phyloP scores from a whole-genome alignment of 495 filamentous ascomycete species.

The Aspergillus hancockii region DNA sequence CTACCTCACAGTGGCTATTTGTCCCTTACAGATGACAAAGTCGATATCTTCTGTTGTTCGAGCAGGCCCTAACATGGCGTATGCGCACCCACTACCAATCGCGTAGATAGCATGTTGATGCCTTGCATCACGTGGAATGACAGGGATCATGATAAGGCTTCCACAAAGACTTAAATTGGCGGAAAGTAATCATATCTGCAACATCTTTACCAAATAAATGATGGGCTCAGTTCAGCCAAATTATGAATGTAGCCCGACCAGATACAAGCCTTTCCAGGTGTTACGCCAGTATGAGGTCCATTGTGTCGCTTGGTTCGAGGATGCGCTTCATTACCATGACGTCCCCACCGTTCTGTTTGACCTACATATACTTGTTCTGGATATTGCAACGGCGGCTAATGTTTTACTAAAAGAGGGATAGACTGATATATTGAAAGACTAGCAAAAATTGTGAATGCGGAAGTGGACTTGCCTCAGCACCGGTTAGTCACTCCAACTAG shows the following conservation, averaged over 20 bases:
- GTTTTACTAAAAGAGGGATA: conserved; percentile 20
- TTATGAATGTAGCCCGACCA: not conserved
- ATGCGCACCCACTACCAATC: not conserved
- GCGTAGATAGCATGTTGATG: not conserved
- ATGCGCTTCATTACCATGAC: conserved; percentile 26
- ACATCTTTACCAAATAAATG: not conserved
- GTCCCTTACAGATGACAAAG: not conserved
- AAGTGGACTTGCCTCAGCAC: conserved; percentile 15
- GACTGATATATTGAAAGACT: conserved; percentile 16
- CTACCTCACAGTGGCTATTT: not conserved
- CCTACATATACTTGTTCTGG: conserved; percentile 26
- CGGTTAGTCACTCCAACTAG: conserved; percentile 18
- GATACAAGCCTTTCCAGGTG: conserved; percentile 3
- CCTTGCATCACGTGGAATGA: conserved; percentile 1
- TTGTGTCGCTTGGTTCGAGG: conserved; percentile 28
- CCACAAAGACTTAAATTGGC: not conserved
- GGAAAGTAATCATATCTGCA: not conserved
- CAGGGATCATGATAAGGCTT: not conserved
- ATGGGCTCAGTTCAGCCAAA: not conserved
- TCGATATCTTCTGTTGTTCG: not conserved
- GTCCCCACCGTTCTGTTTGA: conserved; percentile 30
- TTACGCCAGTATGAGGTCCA: conserved; percentile 7
- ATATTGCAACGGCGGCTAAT: conserved; percentile 22
- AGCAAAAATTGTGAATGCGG: conserved; percentile 21
- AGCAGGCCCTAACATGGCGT: not conserved